Conservation (phyloP, 1,139 yeast species). For the Diutina rugosa region DNA sequence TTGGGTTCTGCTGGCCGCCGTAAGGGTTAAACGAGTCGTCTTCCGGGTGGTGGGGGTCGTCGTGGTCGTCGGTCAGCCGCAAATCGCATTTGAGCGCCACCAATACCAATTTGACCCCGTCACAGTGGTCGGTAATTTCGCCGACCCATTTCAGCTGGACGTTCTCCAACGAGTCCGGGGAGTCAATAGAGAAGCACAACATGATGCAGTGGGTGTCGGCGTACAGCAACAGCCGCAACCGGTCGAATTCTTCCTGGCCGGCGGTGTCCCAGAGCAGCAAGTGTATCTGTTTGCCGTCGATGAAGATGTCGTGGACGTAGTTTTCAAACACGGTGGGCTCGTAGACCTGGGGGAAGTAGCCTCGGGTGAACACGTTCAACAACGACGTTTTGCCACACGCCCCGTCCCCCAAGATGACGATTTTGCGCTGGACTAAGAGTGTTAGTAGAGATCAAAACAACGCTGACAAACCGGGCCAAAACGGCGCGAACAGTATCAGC, state of each 20-base stretch:
- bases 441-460: neutral
- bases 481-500: too few species aligned
- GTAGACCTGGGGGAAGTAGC: slow-evolving; percentile 95
- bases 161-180: slow-evolving; percentile 87
- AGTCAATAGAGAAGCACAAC: slow-evolving; percentile 92
- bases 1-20: slow-evolving; percentile 24
- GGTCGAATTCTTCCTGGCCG: slow-evolving; percentile 96
- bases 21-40: slow-evolving; percentile 27
- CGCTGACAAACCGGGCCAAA: neutral
- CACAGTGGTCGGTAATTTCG: slow-evolving; percentile 93
- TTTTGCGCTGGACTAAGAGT: slow-evolving; percentile 59
- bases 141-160: slow-evolving; percentile 92
- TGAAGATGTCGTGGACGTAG: slow-evolving; percentile 92
- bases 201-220: slow-evolving; percentile 94
- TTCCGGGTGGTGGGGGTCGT: slow-evolving; percentile 21
- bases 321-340: slow-evolving; percentile 98
- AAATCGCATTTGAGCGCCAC: slow-evolving; percentile 94
- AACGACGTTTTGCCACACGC: slow-evolving; percentile 78
- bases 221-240: slow-evolving; percentile 79
- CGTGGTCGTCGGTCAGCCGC: slow-evolving; percentile 36
- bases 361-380: slow-evolving; percentile 89
- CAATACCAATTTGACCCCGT: slow-evolving; percentile 84
- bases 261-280: slow-evolving; percentile 97
- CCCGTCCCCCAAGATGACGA: slow-evolving; percentile 96
- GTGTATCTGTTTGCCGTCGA: slow-evolving; percentile 88